Conservation (phyloP, 805 yeast genomes). For the Starmera dryadoides region DNA sequence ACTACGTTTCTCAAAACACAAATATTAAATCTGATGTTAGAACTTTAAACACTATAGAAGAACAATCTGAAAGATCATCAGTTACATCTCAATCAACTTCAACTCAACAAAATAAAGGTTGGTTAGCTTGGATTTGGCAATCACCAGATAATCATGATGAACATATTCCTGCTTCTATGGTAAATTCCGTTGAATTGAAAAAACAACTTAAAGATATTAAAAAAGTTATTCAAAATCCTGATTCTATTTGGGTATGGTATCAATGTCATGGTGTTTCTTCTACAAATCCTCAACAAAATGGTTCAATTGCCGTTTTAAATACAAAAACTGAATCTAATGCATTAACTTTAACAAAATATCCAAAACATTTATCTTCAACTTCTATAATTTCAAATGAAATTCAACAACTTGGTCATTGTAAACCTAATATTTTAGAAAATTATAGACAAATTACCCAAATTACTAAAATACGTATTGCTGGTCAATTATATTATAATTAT, state of each 20-base stretch:
- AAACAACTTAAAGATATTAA: constrained; percentile 13
- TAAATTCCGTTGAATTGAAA: constrained; percentile 12
- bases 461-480: constrained; percentile 27
- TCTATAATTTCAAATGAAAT: not conserved
- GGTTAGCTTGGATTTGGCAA: constrained; percentile 13
- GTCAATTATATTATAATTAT: constrained; percentile 29
- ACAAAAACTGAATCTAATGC: constrained; percentile 17
- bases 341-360: constrained; percentile 12
- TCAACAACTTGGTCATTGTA: constrained; percentile 5
- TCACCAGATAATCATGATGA: constrained; percentile 2
- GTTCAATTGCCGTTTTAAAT: constrained; percentile 15
- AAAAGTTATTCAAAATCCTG: constrained; percentile 9
- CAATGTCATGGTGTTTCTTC: constrained; percentile 4
- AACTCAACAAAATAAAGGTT: constrained; percentile 2
- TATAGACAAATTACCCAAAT: constrained; percentile 24
- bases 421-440: constrained; percentile 14
- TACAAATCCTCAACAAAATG: no score
- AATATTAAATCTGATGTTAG: not conserved
- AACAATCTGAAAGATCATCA: not conserved
- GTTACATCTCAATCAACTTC: constrained; percentile 1
- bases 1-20: constrained; percentile 1
- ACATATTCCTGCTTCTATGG: constrained; percentile 5
- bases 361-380: not conserved
- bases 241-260: constrained; percentile 21
- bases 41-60: not conserved